Conservation (phyloP, 225 moss, liverwort and hornwort species). For the Lunularia cruciata region DNA sequence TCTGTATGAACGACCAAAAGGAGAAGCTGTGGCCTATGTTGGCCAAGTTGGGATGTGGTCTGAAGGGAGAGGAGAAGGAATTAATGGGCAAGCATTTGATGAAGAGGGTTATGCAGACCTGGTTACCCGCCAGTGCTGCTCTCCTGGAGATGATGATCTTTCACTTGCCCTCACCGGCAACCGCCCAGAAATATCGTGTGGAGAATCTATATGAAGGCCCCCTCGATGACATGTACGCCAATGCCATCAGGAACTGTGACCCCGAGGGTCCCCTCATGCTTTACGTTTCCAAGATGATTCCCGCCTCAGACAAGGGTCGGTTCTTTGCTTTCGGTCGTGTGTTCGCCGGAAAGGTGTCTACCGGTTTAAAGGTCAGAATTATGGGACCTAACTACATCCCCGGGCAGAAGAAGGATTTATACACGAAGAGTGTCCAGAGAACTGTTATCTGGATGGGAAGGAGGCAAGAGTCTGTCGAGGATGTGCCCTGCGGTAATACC, state of each 20-base stretch:
- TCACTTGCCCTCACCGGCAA: constrained; percentile 48
- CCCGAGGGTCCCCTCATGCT: constrained; percentile 51
- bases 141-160: constrained; percentile 57
- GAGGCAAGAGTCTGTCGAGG: constrained; percentile 50
- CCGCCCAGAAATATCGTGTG: constrained; percentile 47
- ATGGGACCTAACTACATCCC: constrained; percentile 51
- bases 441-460: constrained; percentile 56
- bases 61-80: constrained; percentile 53
- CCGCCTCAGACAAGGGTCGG: constrained; percentile 48
- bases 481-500: constrained; percentile 49
- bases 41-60: constrained; percentile 51
- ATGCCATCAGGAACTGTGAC: constrained; percentile 48
- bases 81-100: constrained; percentile 49
- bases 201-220: constrained; percentile 55
- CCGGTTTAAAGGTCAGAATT: constrained; percentile 46
- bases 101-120: constrained; percentile 55
- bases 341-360: constrained; percentile 46
- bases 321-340: constrained; percentile 55
- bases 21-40: constrained; percentile 94
- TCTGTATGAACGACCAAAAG: constrained; percentile 98
- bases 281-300: constrained; percentile 59
- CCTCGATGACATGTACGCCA: constrained; percentile 49
- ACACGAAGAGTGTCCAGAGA: constrained; percentile 42
- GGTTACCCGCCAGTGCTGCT: constrained; percentile 49
- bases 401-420: constrained; percentile 48